These are phyloP conservation scores for Botrytis cinerea DNA, from an alignment of 2,329 filamentous ascomycete genomes.

Conservation along the genomic window DNA sequence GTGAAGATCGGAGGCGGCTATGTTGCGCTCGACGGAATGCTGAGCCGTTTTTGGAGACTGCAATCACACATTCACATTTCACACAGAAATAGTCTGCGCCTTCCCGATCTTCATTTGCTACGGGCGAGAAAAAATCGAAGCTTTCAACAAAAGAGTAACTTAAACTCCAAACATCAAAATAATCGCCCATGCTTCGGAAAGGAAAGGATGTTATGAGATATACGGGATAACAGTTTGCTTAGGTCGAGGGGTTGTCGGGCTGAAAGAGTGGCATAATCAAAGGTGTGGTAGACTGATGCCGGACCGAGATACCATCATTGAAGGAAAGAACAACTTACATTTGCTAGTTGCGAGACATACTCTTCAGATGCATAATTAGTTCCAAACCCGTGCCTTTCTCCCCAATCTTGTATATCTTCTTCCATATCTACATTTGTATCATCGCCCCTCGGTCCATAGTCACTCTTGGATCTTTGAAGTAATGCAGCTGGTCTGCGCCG, in stretches of 20 bases:
- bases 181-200: constrained; percentile 15
- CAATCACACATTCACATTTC: neutral
- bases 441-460: constrained; percentile 51
- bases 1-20: neutral
- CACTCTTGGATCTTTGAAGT: constrained; percentile 50
- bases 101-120: neutral
- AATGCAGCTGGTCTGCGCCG: constrained; percentile 35
- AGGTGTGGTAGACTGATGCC: neutral
- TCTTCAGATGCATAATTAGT: constrained; percentile 71
- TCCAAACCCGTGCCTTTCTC: constrained; percentile 68
- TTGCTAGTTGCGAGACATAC: constrained; percentile 67
- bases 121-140: constrained; percentile 7
- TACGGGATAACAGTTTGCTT: neutral
- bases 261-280: neutral
- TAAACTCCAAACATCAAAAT: constrained; percentile 10
- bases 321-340: constrained; percentile 49
- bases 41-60: neutral
- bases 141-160: constrained; percentile 16
- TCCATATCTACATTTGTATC: constrained; percentile 34
- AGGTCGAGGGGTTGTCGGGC: neutral
- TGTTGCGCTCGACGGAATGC: neutral
- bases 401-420: constrained; percentile 40
- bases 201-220: constrained; percentile 1
- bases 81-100: neutral
- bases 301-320: constrained; percentile 7